These are phyloP conservation scores for Podaxis sp. DNA, from an alignment of 768 basidiomycete species.

Conservation along the genomic window DNA sequence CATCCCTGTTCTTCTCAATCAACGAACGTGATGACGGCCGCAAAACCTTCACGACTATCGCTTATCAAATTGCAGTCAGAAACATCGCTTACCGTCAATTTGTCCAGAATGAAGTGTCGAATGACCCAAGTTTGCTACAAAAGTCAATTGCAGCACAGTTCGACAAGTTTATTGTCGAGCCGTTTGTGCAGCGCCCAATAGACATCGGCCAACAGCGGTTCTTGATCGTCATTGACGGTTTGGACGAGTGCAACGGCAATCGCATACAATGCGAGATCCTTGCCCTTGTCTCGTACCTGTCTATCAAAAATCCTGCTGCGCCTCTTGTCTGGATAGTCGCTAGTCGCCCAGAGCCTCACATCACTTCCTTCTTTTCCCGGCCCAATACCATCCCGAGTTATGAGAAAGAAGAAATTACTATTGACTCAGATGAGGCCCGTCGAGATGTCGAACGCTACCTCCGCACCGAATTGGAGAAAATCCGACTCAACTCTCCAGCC, in stretches of 20 bases:
- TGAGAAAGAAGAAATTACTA: constrained; percentile 4
- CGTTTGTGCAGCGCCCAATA: not conserved
- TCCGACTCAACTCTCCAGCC: not conserved
- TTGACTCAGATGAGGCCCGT: constrained; percentile 16
- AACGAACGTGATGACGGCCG: no score
- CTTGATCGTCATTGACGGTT: constrained; percentile 24
- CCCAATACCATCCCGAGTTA: not conserved
- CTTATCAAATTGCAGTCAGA: no score
- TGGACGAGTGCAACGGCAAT: constrained; percentile 26
- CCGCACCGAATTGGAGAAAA: not conserved
- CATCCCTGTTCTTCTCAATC: no score
- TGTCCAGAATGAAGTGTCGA: constrained; percentile 12
- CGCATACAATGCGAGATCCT: constrained; percentile 19
- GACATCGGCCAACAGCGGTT: no score
- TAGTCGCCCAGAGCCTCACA: constrained; percentile 27
- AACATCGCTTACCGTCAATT: not conserved
- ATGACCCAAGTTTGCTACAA: constrained; percentile 12
- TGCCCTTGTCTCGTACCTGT: constrained; percentile 3
- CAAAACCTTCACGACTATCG: no score
- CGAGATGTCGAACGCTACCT: constrained; percentile 22
- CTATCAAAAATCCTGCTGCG: not conserved
- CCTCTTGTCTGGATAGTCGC: constrained; percentile 25
- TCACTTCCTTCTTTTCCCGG: constrained; percentile 16
- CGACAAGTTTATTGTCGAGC: constrained; percentile 17
- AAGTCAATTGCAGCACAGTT: constrained; percentile 19